Conservation (phyloP, 2,329 filamentous ascomycete species). For the Colletotrichum eleusines region DNA sequence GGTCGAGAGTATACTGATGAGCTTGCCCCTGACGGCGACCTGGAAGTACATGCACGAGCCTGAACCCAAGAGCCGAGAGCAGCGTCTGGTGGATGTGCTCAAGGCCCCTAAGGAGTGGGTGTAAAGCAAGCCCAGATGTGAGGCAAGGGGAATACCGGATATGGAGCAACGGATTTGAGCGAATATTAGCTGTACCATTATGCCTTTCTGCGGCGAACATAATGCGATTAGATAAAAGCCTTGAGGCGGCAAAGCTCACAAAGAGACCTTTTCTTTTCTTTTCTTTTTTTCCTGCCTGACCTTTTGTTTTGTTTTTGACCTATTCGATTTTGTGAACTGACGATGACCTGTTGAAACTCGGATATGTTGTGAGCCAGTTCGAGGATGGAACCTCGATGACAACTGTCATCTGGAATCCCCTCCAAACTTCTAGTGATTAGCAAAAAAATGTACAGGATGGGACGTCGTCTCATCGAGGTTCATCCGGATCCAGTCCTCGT, state of each 20-base stretch:
- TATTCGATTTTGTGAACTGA: neutral
- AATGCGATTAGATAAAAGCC: conserved; percentile 41
- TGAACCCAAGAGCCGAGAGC: conserved; percentile 80
- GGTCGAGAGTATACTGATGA: conserved; percentile 98
- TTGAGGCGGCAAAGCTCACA: conserved; percentile 35
- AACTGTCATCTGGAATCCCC: neutral
- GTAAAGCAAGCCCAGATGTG: conserved; percentile 49
- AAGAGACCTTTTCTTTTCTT: conserved; percentile 24
- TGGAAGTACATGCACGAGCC: conserved; percentile 98
- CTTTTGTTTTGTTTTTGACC: neutral
- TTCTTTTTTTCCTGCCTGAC: neutral
- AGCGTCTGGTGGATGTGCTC: conserved; percentile 80
- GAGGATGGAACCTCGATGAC: neutral
- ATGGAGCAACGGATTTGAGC: conserved; percentile 27
- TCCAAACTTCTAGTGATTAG: too few relatives aligned
- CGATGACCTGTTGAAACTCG: neutral
- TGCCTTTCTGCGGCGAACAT: conserved; percentile 34
- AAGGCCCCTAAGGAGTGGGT: conserved; percentile 76
- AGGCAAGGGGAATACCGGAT: conserved; percentile 15
- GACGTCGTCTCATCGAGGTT: neutral
- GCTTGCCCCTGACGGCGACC: conserved; percentile 88
- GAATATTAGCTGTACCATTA: conserved; percentile 34
- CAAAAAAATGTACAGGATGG: neutral
- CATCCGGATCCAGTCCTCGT: neutral
- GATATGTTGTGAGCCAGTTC: too few relatives aligned